These are phyloP conservation scores for Acorus calamus DNA, from an alignment of 106 monocot genomes.

Conservation along the genomic window DNA sequence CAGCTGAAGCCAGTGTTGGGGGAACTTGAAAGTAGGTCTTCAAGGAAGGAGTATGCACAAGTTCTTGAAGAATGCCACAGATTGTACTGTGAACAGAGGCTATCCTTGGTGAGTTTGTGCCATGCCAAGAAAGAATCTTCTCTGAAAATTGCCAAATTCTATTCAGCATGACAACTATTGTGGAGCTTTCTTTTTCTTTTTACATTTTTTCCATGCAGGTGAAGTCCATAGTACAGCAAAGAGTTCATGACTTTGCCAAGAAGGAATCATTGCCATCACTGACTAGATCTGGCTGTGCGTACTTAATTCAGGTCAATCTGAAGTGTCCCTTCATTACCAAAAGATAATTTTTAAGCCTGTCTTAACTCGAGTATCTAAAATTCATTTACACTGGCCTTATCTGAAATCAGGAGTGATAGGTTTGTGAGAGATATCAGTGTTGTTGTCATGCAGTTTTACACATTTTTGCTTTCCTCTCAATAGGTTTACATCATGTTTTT, in stretches of 20 bases:
- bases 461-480: too few relatives aligned
- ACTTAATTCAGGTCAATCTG: constrained; percentile 72
- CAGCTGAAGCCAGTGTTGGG: constrained; percentile 84
- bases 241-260: constrained; percentile 77
- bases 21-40: constrained; percentile 87
- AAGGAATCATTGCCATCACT: constrained; percentile 79
- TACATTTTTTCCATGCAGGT: constrained; percentile 31
- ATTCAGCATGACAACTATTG: background rate
- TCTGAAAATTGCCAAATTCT: background rate
- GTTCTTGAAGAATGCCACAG: constrained; percentile 80
- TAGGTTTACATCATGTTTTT: too few relatives aligned
- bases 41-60: constrained; percentile 87
- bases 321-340: background rate
- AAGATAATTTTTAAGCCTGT: too few relatives aligned
- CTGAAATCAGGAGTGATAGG: too few relatives aligned
- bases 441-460: too few relatives aligned
- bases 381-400: too few relatives aligned
- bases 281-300: constrained; percentile 96
- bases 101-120: constrained; percentile 55
- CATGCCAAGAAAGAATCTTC: background rate
- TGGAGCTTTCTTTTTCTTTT: background rate
- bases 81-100: constrained; percentile 90
- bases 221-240: constrained; percentile 85
- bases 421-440: too few relatives aligned
- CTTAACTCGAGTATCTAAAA: too few relatives aligned